Evolutionary conservation across 345 rosid genomes (phyloP).

Genomic region (Citrus unshiu): DNA sequence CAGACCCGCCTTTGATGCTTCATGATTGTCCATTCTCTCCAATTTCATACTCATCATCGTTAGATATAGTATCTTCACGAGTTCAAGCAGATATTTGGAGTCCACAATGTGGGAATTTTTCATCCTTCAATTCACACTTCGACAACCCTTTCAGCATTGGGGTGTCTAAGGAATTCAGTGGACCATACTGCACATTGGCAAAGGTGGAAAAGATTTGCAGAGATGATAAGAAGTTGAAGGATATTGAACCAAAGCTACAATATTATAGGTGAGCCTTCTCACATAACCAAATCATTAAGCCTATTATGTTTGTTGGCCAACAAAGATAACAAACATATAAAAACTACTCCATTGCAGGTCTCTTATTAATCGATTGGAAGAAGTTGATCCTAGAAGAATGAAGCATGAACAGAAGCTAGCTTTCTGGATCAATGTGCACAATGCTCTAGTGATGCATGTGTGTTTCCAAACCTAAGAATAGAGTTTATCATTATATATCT

Average conservation of each 20-base stretch:
- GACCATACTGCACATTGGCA: slow-evolving; percentile 51
- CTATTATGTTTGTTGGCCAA: not conserved
- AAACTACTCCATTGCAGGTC: slow-evolving; percentile 43
- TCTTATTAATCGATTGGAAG: slow-evolving; percentile 66
- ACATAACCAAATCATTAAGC: not conserved
- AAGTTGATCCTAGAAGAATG: slow-evolving; percentile 58
- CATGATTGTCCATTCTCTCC: slow-evolving; percentile 35
- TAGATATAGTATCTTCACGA: slow-evolving; percentile 21
- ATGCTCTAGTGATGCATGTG: slow-evolving; percentile 95
- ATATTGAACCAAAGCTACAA: slow-evolving; percentile 47
- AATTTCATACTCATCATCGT: slow-evolving; percentile 37
- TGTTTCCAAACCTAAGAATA: slow-evolving; percentile 6
- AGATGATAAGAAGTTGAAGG: slow-evolving; percentile 49
- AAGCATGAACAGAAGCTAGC: slow-evolving; percentile 79
- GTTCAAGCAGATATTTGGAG: slow-evolving; percentile 32
- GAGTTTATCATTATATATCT: not conserved
- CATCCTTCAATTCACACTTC: slow-evolving; percentile 42
- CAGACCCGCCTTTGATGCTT: slow-evolving; percentile 50
- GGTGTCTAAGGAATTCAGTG: slow-evolving; percentile 38
- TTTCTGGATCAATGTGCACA: slow-evolving; percentile 97
- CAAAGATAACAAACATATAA: not conserved
- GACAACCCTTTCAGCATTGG: slow-evolving; percentile 44
- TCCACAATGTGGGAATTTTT: slow-evolving; percentile 22
- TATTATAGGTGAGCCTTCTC: slow-evolving; percentile 48
- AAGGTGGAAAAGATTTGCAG: slow-evolving; percentile 50